Base-by-base conservation (phyloP, 805 yeast genomes). In the Metschnikowia chrysomelidarum region DNA sequence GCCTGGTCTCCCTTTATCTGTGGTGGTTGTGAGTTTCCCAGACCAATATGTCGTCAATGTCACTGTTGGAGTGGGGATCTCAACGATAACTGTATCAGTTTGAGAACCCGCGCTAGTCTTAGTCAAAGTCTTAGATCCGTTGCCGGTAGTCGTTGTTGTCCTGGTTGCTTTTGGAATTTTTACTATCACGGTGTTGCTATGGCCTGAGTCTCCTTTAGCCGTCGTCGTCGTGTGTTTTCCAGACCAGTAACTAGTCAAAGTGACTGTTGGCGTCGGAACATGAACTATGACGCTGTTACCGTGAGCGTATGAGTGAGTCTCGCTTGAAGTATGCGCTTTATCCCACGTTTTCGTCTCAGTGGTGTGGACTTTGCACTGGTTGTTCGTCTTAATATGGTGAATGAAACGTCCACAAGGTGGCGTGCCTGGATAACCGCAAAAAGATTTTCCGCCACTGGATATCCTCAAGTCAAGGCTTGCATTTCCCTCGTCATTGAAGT, bases 261-360 rank as follows among this genome's bases (percentile, higher is more conserved):
- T 40, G 12, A 27, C 23, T 3, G 36, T 32, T 9, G 49, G 40
- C 16, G 35, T 27, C 4, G 49, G 49, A 4, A 35, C 44, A 3
- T 42, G 42, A 14, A 25, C 22, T 4, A 30, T 22, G 19, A 40
- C 32, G n/a, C n/a, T n/a, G n/a, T n/a, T n/a, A n/a, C n/a, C n/a
- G n/a, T n/a, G n/a, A n/a, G n/a, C n/a, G 6, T 9, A 12, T 4
- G 27, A 23, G 4, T 27, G 15, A 5, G 11, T 14, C 5, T 27
- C 28, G n/a, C n/a, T n/a, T n/a, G n/a, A n/a, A n/a, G n/a, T n/a
- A n/a, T n/a, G n/a, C n/a, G n/a, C n/a, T n/a, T n/a, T n/a, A n/a
- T n/a, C n/a, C n/a, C n/a, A n/a, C n/a, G n/a, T n/a, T n/a, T n/a
- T n/a, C n/a, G n/a, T n/a, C n/a, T n/a, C n/a, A n/a, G n/a, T n/a